A percentile compares a stretch with the other conserved stretches of the same genome.
These are phyloP conservation scores for Stropharia rugosoannulata DNA, from an alignment of 768 basidiomycete genomes.

Conservation along the genomic window DNA sequence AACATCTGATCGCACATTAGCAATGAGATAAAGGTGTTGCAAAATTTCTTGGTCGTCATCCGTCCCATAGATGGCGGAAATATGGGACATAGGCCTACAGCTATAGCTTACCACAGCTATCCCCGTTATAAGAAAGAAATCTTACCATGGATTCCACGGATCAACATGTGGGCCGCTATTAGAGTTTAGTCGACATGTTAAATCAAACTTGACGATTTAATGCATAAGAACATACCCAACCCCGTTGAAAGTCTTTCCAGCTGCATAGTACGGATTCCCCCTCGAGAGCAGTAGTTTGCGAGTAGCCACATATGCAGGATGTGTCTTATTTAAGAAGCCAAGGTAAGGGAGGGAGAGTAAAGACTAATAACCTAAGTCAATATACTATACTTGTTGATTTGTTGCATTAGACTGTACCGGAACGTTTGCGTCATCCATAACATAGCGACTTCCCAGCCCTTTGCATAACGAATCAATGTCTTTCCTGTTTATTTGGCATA, in stretches of 20 bases:
- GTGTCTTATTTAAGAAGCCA: conserved; percentile 62
- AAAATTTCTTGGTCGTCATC: conserved; percentile 72
- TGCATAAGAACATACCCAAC: conserved; percentile 50
- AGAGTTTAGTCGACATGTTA: not conserved
- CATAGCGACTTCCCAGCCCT: conserved; percentile 70
- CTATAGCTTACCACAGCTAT: not conserved
- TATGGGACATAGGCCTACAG: conserved; percentile 76
- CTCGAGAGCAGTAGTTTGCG: conserved; percentile 58
- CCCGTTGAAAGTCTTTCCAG: conserved; percentile 63
- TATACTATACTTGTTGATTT: not conserved
- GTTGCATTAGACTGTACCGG: conserved; percentile 47
- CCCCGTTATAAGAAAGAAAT: not conserved
- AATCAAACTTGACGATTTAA: not conserved
- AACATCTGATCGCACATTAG: conserved; percentile 51
- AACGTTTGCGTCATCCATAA: conserved; percentile 88
- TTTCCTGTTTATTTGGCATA: not conserved
- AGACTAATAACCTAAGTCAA: conserved; percentile 43
- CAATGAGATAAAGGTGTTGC: conserved; percentile 59
- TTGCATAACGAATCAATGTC: not conserved
- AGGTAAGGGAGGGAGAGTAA: conserved; percentile 79
- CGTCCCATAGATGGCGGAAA: conserved; percentile 72
- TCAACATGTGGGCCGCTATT: conserved; percentile 72
- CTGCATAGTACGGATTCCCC: conserved; percentile 69
- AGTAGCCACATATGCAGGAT: conserved; percentile 65
- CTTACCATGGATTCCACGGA: conserved; percentile 69